Evolutionary conservation across 2,329 filamentous ascomycete species (phyloP).

Genomic region (Aspergillus latus): DNA sequence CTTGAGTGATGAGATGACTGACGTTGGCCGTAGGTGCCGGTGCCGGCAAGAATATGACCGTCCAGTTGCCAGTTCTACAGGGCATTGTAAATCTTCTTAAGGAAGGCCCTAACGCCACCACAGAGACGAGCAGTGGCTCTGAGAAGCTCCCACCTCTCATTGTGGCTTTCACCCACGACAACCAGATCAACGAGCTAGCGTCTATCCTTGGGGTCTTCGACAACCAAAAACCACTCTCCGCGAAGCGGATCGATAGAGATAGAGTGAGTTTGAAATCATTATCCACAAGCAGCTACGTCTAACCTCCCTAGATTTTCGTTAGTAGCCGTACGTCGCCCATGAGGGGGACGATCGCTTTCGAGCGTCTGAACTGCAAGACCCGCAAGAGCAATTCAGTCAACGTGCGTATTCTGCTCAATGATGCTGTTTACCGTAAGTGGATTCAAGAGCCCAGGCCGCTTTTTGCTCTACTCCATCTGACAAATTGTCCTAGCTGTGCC

Average conservation of each 20-base stretch:
- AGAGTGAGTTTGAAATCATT: constrained; percentile 51
- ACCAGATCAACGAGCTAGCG: constrained; percentile 63
- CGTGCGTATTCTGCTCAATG: constrained; percentile 61
- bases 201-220: constrained; percentile 63
- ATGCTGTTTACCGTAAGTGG: constrained; percentile 56
- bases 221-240: constrained; percentile 51
- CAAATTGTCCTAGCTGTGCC: constrained; percentile 41
- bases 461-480: neutral
- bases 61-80: constrained; percentile 60
- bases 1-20: neutral
- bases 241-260: constrained; percentile 47
- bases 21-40: constrained; percentile 19
- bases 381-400: constrained; percentile 25
- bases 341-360: constrained; percentile 65
- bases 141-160: constrained; percentile 57
- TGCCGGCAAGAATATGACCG: constrained; percentile 22
- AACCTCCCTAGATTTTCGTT: constrained; percentile 14
- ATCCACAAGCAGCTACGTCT: constrained; percentile 34
- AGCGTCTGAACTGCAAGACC: constrained; percentile 57
- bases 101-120: constrained; percentile 45
- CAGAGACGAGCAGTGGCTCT: constrained; percentile 47
- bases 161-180: constrained; percentile 65
- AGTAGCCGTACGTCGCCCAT: constrained; percentile 54
- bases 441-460: neutral
- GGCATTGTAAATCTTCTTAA: constrained; percentile 55